phyloP scores from a whole-genome alignment of 2,329 filamentous ascomycete species.

The Rasamsonia emersonii region DNA sequence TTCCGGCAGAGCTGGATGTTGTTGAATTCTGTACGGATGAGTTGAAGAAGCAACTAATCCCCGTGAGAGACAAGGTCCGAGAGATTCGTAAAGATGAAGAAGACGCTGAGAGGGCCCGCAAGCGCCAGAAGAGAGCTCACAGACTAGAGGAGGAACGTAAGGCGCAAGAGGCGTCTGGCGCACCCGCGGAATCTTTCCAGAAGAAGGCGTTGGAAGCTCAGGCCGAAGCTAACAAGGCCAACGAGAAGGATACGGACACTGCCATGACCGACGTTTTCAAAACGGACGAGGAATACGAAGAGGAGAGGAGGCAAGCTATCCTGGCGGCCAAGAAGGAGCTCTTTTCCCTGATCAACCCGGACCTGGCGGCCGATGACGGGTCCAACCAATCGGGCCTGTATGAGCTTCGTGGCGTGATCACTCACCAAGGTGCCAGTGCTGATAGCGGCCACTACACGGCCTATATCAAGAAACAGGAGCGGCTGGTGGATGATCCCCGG shows the following conservation, averaged over 20 bases:
- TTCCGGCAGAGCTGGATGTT: conserved; percentile 84
- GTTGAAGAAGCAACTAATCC: conserved; percentile 70
- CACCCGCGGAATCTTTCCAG: conserved; percentile 33
- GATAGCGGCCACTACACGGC: conserved; percentile 98
- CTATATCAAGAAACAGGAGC: conserved; percentile 85
- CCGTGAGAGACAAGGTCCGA: conserved; percentile 91
- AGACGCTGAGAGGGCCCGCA: conserved; percentile 82
- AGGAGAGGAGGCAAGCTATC: conserved; percentile 68
- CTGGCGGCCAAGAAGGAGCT: conserved; percentile 81
- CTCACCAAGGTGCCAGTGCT: conserved; percentile 91
- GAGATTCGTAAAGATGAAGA: conserved; percentile 92
- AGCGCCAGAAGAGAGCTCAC: conserved; percentile 71
- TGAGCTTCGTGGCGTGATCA: conserved; percentile 87
- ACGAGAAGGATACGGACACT: conserved; percentile 57
- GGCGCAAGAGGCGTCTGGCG: conserved; percentile 24
- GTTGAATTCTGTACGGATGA: conserved; percentile 95
- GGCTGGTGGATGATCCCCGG: conserved; percentile 54
- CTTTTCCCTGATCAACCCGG: conserved; percentile 63
- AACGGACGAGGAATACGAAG: conserved; percentile 87
- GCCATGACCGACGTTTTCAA: conserved; percentile 73
- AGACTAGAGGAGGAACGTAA: conserved; percentile 47
- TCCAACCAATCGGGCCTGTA: conserved; percentile 93
- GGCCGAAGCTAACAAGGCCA: conserved; percentile 39
- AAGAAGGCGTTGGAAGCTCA: conserved; percentile 46
- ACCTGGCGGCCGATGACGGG: conserved; percentile 66